Base-by-base conservation (phyloP, 202 grass and related monocot species). In the Cymbopogon flexuosus region DNA sequence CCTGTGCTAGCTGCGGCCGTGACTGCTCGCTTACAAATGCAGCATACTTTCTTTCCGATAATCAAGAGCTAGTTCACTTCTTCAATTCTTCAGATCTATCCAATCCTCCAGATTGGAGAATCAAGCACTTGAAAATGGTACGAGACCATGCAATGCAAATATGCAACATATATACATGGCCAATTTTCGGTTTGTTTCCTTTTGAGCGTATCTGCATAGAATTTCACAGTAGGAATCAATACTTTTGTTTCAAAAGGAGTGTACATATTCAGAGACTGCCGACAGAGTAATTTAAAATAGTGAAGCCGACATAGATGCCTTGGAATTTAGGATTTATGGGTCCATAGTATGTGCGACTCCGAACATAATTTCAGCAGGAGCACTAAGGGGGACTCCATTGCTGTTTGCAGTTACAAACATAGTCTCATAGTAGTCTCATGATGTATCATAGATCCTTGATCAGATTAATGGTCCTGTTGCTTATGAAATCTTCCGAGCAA, bases 401-500 rank as follows among this genome's bases (percentile, higher is more conserved):
- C 8, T 35, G 14, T n/a, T 64, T 27, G 35, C 64, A 46, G 34
- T 42, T 84, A 59, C 45, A 91, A 79, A 80, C 34, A 68, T 19
- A 0, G 37, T 14, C 16, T 16, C 15, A 40, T 42, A 23, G 15
- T n/a, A 69, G 24, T 5, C 36, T 56, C 62, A 34, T 77, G 70
- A 6, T 79, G 60, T 36, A 33, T 27, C 65, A 16, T 77, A 27
- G 42, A 68, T 35, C 63, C 19, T 70, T 37, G 8, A 77, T 60
- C 30, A 60, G 47, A 23, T 73, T 42, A 18, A 77, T 69, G 47
- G 33, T 70, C 36, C 1, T 21, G 60, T 22, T 86, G 64, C 29
- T 91, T 71, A 99, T 24, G 85, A 86, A 57, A 79, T 77, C 88
- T 88, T 99, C 81, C 88, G 79, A 51, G 83, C 86, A 82, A 93